Evolutionary conservation across 768 basidiomycete species (phyloP), one percentile per base, ranked within the genome.

Genomic region (Russula compacta): DNA sequence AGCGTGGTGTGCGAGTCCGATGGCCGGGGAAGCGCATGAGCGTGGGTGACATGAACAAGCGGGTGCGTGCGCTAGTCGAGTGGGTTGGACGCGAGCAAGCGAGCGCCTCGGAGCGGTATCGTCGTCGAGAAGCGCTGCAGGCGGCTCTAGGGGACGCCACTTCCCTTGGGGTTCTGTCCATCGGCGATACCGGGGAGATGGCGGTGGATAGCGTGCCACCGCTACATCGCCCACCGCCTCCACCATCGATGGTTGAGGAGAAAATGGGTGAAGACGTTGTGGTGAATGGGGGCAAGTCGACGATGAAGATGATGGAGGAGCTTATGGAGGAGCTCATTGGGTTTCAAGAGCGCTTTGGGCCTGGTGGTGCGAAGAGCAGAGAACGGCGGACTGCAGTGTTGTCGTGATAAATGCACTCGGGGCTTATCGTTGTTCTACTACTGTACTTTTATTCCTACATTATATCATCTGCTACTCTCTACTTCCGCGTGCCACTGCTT

Each of bases 21-120:
- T 98, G 92, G 87, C 95, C 95, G 1, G 84, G 84, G 66, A 94
- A 95, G 74, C 81, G 95, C 54, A 94, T 86, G 83, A 97, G 94
- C 67, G 87, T 95, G n/a, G 88, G 86, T 19, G 95, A 98, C 71
- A 95, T 98, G 92, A 90, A 92, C 72, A 97, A 97, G 75, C 85
- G 95, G 29, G 91, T 95, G 24, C 80, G 91, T 39, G 83, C 87
- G 46, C 79, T 98, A 51, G 83, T 95, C 19, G 95, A 97, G 69
- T 98, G 90, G 85, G 92, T 97, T n/a, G 89, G 87, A 33, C 78
- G 92, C 59, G 89, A 92, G 69, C 89, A 92, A 72, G 89, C 86
- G 8, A 83, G 78, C 65, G 86, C 86, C 10, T 76, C 80, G 40
- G 90, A 91, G 69, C 82, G 90, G 46, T 78, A 78, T 33, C 79